Conservation (phyloP, 2,329 filamentous ascomycete species). For the Dothistroma pini region DNA sequence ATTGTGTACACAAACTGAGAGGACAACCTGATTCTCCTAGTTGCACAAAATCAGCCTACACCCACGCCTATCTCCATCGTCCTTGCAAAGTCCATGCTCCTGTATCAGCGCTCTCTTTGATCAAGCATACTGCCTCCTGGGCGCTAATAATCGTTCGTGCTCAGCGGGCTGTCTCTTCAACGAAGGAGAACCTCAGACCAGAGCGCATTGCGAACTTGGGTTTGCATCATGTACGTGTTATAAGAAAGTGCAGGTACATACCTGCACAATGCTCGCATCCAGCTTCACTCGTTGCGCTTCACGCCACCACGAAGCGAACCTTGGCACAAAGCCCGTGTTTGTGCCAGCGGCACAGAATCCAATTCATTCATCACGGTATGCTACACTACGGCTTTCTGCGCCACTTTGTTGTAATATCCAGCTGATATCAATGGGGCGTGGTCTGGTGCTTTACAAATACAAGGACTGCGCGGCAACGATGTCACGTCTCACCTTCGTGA, state of each 20-base stretch:
- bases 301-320: too few species aligned
- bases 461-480: constrained; percentile 93
- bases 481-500: constrained; percentile 83
- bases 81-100: background rate
- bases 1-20: too few species aligned
- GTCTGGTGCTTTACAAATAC: constrained; percentile 61
- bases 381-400: background rate
- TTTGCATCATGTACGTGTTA: background rate
- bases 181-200: background rate
- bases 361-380: background rate
- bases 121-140: background rate
- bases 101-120: background rate
- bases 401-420: background rate
- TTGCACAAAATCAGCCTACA: background rate
- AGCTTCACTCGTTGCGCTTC: too few species aligned
- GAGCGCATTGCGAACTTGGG: background rate
- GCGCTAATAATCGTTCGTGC: background rate
- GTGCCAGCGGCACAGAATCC: background rate
- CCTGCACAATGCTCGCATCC: background rate
- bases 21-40: too few species aligned
- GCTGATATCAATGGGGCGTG: background rate
- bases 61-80: background rate
- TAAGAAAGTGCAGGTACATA: background rate
- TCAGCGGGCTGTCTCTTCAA: background rate
- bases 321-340: background rate